phyloP scores from a whole-genome alignment of 2,329 filamentous ascomycete species.

The Colletotrichum tamarilloi region DNA sequence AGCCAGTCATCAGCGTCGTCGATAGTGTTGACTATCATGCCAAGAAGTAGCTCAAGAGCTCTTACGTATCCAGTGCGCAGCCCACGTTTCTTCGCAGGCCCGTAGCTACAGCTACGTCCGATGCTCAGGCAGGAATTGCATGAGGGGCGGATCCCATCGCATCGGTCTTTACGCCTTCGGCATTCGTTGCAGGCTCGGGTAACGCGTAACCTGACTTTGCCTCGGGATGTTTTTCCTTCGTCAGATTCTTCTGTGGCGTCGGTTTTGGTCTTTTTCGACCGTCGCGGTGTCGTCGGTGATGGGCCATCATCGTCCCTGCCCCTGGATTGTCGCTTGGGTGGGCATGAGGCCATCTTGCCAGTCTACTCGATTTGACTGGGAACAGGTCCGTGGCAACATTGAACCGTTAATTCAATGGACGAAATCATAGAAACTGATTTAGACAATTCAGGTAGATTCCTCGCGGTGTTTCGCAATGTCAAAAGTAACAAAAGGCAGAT shows the following conservation, averaged over 20 bases:
- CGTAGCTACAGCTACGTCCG: slow-evolving; percentile 39
- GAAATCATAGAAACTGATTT: no score
- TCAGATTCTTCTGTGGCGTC: no score
- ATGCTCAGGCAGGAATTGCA: slow-evolving; percentile 1
- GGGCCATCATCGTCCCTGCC: background rate
- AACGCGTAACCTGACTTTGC: background rate
- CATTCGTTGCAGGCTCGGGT: slow-evolving; percentile 22
- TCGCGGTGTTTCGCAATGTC: no score
- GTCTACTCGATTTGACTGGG: background rate
- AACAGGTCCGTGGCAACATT: background rate
- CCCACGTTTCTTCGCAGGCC: slow-evolving; percentile 27
- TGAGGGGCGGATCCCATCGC: slow-evolving; percentile 1
- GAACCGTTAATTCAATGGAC: background rate
- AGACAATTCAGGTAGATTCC: no score
- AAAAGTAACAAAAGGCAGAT: background rate
- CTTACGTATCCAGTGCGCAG: slow-evolving; percentile 29
- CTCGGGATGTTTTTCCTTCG: no score
- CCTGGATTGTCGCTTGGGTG: background rate
- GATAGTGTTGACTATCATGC: slow-evolving; percentile 18
- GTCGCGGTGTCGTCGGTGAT: no score
- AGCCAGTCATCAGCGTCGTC: slow-evolving; percentile 9
- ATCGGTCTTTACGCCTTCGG: slow-evolving; percentile 22
- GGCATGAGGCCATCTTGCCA: background rate
- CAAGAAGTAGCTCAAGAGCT: slow-evolving; percentile 17
- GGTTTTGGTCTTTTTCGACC: no score